Percentiles rank a stretch among this genome's conserved stretches.
Evolutionary conservation across 73 alveolate genomes (phyloP).

Genomic region (Paraurostyla sp.): DNA sequence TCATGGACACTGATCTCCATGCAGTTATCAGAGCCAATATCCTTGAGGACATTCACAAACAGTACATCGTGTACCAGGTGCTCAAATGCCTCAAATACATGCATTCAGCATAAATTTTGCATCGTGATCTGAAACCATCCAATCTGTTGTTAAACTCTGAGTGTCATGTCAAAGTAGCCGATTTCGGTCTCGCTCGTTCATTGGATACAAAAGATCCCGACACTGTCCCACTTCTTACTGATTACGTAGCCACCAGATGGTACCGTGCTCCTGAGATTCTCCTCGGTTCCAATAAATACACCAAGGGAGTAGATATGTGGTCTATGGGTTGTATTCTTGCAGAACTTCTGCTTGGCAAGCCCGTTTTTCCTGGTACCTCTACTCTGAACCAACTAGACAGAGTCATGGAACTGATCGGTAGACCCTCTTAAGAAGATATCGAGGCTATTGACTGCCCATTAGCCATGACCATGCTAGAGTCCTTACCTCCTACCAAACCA

Average conservation of each 20-base stretch:
- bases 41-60: conserved; percentile 93
- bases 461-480: conserved; percentile 80
- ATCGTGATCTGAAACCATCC: conserved; percentile 93
- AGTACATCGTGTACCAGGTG: conserved; percentile 95
- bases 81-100: conserved; percentile 95
- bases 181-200: conserved; percentile 92
- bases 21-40: conserved; percentile 98
- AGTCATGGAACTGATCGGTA: conserved; percentile 89
- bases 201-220: conserved; percentile 79
- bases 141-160: conserved; percentile 91
- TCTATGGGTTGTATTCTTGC: conserved; percentile 97
- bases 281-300: conserved; percentile 89
- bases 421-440: conserved; percentile 86
- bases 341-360: conserved; percentile 89
- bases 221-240: conserved; percentile 88
- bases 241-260: conserved; percentile 97
- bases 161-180: conserved; percentile 92
- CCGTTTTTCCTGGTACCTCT: conserved; percentile 92
- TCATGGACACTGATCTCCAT: conserved; percentile 98
- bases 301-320: conserved; percentile 98
- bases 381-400: conserved; percentile 86
- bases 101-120: conserved; percentile 91
- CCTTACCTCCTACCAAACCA: conserved; percentile 77
- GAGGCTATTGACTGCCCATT: conserved; percentile 81
- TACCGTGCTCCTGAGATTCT: conserved; percentile 96